Conservation (phyloP, 805 yeast species). For the Saccharomycodes ludwigii region DNA sequence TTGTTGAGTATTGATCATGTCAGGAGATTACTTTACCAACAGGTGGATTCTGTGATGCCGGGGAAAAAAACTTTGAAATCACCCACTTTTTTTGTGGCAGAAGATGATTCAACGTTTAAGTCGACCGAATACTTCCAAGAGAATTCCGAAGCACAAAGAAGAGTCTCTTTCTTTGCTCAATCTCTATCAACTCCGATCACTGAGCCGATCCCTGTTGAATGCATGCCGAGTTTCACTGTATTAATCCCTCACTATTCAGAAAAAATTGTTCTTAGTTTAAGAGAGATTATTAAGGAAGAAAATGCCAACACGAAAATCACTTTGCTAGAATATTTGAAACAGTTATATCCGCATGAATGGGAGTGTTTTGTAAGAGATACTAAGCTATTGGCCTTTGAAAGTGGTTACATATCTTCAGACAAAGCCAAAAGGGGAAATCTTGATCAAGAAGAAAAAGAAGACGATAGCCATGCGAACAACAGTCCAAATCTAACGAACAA, state of each 20-base stretch:
- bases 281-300: slow-evolving; percentile 69
- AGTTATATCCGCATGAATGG: slow-evolving; percentile 69
- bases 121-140: slow-evolving; percentile 41
- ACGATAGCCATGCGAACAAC: neutral
- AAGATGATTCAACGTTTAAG: slow-evolving; percentile 61
- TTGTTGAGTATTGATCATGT: slow-evolving; percentile 63
- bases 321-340: slow-evolving; percentile 66
- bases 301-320: slow-evolving; percentile 47
- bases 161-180: slow-evolving; percentile 84
- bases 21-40: slow-evolving; percentile 49
- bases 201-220: slow-evolving; percentile 48
- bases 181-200: slow-evolving; percentile 79
- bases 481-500: slow-evolving; percentile 8
- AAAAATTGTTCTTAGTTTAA: slow-evolving; percentile 60
- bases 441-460: slow-evolving; percentile 6
- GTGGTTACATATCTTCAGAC: slow-evolving; percentile 24
- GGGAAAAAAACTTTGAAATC: slow-evolving; percentile 41
- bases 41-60: slow-evolving; percentile 24
- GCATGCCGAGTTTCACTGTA: slow-evolving; percentile 76
- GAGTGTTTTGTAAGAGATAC: slow-evolving; percentile 66
- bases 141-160: slow-evolving; percentile 67
- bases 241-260: slow-evolving; percentile 81
- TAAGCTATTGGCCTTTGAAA: slow-evolving; percentile 46
- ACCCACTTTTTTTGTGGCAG: slow-evolving; percentile 70
- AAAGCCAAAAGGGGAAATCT: slow-evolving; percentile 10